phyloP scores from a whole-genome alignment of 768 basidiomycete species.

The Daedalea quercina region DNA sequence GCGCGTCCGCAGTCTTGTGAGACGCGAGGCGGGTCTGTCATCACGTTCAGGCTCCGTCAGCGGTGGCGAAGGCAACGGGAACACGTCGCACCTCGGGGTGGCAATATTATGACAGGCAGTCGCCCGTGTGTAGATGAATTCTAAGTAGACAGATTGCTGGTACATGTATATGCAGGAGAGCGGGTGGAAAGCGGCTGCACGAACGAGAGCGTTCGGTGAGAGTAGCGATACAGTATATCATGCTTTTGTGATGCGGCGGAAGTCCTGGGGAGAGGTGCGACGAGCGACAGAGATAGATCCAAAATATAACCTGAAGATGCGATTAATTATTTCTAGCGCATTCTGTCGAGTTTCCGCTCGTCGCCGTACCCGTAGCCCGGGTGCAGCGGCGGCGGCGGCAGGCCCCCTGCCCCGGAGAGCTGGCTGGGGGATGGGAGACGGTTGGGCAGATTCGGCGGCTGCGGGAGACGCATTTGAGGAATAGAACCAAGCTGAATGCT shows the following conservation, averaged over 20 bases:
- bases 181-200: not conserved
- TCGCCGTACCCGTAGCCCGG: conserved; percentile 11
- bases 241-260: not conserved
- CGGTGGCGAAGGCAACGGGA: not conserved
- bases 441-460: not conserved
- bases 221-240: conserved; percentile 8
- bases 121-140: not conserved
- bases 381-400: not conserved
- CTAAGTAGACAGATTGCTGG: conserved; percentile 1
- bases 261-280: not conserved
- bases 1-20: not conserved
- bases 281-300: not conserved
- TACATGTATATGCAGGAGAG: conserved; percentile 2
- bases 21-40: not conserved
- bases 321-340: conserved; percentile 13
- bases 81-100: not conserved
- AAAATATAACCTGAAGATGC: conserved; percentile 1
- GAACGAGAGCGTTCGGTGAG: not conserved
- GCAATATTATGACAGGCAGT: not conserved
- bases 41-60: conserved; percentile 1
- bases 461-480: conserved; percentile 6
- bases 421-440: conserved; percentile 5
- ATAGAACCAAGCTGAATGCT: conserved; percentile 1
- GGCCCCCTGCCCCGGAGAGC: not conserved
- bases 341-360: conserved; percentile 13